Percentiles rank a stretch among this genome's conserved stretches.
Conservation (phyloP, 2,329 filamentous ascomycete genomes). For the Thyridium curvatum region DNA sequence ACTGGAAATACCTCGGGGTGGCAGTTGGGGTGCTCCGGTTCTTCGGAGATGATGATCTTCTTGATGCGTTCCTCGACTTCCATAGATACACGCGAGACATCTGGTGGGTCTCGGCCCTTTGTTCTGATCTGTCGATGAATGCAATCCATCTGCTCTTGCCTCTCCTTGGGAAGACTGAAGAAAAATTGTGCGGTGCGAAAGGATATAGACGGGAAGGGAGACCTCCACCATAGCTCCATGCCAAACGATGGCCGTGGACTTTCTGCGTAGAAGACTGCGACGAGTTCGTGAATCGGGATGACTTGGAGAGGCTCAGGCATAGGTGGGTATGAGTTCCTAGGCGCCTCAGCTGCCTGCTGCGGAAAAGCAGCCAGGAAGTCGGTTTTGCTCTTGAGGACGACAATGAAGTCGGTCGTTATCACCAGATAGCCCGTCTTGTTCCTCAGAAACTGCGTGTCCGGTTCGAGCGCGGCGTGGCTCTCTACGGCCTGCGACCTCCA, state of each 20-base stretch:
- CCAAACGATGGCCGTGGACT: constrained; percentile 41
- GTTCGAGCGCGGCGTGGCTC: constrained; percentile 38
- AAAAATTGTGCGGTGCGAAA: constrained; percentile 43
- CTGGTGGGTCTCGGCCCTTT: constrained; percentile 7
- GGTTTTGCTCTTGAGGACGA: constrained; percentile 42
- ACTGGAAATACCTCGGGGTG: constrained; percentile 45
- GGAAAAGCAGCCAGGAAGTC: constrained; percentile 42
- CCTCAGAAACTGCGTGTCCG: constrained; percentile 36
- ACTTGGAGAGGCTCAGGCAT: constrained; percentile 27
- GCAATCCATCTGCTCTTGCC: constrained; percentile 42
- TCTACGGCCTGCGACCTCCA: constrained; percentile 23
- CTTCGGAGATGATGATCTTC: constrained; percentile 36
- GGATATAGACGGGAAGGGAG: constrained; percentile 31
- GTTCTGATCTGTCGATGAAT: constrained; percentile 23
- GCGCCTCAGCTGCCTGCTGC: constrained; percentile 22
- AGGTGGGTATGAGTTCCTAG: constrained; percentile 16
- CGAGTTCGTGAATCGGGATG: constrained; percentile 42
- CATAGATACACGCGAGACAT: constrained; percentile 30
- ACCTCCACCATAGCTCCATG: constrained; percentile 52
- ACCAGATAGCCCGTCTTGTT: constrained; percentile 46
- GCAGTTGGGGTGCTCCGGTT: constrained; percentile 27
- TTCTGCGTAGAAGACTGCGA: constrained; percentile 47
- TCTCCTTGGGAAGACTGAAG: constrained; percentile 40
- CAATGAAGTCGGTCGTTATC: constrained; percentile 40
- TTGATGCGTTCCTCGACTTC: constrained; percentile 42